These are phyloP conservation scores for Spiraea crenata DNA, from an alignment of 331 rosid genomes.

Conservation along the genomic window DNA sequence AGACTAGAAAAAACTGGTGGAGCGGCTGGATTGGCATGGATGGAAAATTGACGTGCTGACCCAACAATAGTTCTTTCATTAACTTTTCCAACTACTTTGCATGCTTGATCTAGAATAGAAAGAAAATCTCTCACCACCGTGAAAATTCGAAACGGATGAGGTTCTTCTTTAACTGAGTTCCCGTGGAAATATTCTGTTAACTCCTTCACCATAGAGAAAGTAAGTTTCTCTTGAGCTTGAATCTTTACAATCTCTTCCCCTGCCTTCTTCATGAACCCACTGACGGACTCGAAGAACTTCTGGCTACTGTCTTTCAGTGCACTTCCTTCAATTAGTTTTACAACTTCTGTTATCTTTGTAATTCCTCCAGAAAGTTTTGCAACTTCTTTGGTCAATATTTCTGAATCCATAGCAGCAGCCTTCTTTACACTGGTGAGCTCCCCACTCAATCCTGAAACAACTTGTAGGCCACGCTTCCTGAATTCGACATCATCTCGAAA, in stretches of 20 bases:
- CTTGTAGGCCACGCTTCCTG: constrained; percentile 80
- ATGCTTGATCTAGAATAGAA: constrained; percentile 61
- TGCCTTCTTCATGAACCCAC: constrained; percentile 58
- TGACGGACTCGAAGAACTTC: constrained; percentile 63
- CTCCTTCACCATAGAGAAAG: constrained; percentile 65
- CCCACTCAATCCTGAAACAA: constrained; percentile 78
- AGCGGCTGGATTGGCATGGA: constrained; percentile 33
- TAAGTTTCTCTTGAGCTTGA: constrained; percentile 54
- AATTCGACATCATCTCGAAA: constrained; percentile 64
- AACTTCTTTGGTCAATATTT: constrained; percentile 58
- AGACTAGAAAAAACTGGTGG: constrained; percentile 44
- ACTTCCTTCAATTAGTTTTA: constrained; percentile 52
- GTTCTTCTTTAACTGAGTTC: constrained; percentile 81
- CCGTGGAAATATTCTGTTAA: constrained; percentile 87
- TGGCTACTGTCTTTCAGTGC: constrained; percentile 47
- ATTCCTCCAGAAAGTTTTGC: constrained; percentile 64
- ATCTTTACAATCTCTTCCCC: constrained; percentile 54
- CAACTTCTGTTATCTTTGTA: constrained; percentile 47
- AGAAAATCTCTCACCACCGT: constrained; percentile 83
- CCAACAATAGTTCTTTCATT: constrained; percentile 77
- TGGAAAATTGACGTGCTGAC: constrained; percentile 43
- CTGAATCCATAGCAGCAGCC: constrained; percentile 85
- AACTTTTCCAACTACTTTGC: constrained; percentile 79
- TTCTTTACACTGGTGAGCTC: constrained; percentile 82
- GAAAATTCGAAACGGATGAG: constrained; percentile 77